Conservation (phyloP, 1,284 basidiomycete genomes). For the Inonotus hispidus region DNA sequence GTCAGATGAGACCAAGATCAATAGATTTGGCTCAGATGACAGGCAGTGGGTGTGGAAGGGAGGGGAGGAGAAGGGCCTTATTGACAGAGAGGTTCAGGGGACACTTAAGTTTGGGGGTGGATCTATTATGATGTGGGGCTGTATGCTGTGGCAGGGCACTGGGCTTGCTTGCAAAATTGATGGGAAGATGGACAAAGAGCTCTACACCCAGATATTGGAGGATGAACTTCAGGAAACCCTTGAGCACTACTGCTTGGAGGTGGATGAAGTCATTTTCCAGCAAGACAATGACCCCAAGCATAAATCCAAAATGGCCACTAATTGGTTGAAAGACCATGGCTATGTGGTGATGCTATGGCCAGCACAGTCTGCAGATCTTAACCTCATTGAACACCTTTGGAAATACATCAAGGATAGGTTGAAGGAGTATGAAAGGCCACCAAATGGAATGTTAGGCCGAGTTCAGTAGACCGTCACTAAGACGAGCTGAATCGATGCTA, state of each 20-base stretch:
- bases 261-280: conserved; percentile 9
- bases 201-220: conserved; percentile 18
- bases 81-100: conserved; percentile 1
- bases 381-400: conserved; percentile 35
- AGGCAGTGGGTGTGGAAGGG: conserved; percentile 25
- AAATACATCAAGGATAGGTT: conserved; percentile 29
- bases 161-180: conserved; percentile 15
- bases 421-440: no score
- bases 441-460: no score
- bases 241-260: conserved; percentile 2
- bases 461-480: no score
- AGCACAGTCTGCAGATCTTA: conserved; percentile 33
- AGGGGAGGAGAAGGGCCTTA: conserved; percentile 17
- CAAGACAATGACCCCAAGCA: conserved; percentile 17
- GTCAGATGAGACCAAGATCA: conserved; percentile 32
- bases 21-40: conserved; percentile 31
- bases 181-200: conserved; percentile 8
- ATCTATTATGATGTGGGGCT: conserved; percentile 20
- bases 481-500: no score
- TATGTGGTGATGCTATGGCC: conserved; percentile 31
- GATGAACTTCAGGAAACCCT: conserved; percentile 14
- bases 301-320: conserved; percentile 17
- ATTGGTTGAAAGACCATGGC: conserved; percentile 31
- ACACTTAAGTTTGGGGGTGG: conserved; percentile 19
- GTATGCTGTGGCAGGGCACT: conserved; percentile 9